A percentile compares a stretch with the other conserved stretches of the same genome.
These are phyloP conservation scores for Yamadazyma kanchanaburiensis DNA, from an alignment of 1,139 yeast species.

Conservation along the genomic window DNA sequence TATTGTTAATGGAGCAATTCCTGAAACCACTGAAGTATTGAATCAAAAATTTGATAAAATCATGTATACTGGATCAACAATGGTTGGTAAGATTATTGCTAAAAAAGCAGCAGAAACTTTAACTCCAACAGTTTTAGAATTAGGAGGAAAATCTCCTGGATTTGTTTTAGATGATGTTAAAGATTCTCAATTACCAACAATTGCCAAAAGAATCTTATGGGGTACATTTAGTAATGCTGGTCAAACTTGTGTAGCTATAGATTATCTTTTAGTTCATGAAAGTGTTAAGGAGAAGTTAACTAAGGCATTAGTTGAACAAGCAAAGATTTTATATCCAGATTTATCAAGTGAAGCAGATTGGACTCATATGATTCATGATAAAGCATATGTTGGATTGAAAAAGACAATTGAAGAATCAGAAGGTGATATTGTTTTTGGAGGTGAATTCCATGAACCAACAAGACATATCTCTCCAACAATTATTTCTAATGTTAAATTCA, in stretches of 20 bases:
- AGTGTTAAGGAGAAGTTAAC: constrained; percentile 54
- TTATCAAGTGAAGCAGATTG: constrained; percentile 29
- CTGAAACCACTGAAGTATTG: constrained; percentile 66
- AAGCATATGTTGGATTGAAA: constrained; percentile 53
- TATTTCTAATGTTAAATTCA: constrained; percentile 56
- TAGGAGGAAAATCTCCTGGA: constrained; percentile 94
- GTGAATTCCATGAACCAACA: constrained; percentile 40
- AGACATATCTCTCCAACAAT: constrained; percentile 75
- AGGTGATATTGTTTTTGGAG: constrained; percentile 62
- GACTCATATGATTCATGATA: constrained; percentile 63
- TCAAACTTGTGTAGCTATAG: constrained; percentile 89
- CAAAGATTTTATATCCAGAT: constrained; percentile 37
- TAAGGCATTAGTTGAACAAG: constrained; percentile 35
- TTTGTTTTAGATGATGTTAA: constrained; percentile 54
- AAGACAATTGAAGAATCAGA: constrained; percentile 47
- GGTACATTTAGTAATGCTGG: constrained; percentile 83
- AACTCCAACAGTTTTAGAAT: constrained; percentile 78
- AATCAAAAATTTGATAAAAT: constrained; percentile 75
- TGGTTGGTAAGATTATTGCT: constrained; percentile 76
- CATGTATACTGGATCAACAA: constrained; percentile 78
- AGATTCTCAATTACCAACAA: constrained; percentile 42
- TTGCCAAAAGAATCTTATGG: constrained; percentile 73
- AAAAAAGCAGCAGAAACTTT: constrained; percentile 78
- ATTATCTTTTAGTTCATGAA: constrained; percentile 69
- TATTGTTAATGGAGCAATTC: constrained; percentile 70